Percentiles rank a stretch among this genome's conserved stretches.
Evolutionary conservation across 176 grass and related monocot species (phyloP).

Genomic region (Bonia amplexicaulis): DNA sequence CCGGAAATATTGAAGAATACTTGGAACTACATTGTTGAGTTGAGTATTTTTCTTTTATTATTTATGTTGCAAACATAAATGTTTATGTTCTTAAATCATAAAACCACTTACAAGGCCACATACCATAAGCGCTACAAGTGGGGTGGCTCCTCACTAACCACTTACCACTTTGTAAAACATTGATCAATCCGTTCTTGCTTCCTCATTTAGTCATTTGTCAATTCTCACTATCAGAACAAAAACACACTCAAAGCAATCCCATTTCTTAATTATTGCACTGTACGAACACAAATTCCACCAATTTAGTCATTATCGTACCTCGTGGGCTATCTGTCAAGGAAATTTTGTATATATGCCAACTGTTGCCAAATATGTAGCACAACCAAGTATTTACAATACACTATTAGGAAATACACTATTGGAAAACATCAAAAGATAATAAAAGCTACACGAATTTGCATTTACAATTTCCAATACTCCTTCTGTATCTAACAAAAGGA

Average conservation of each 20-base stretch:
- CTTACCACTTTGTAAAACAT: background rate
- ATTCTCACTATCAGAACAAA: background rate
- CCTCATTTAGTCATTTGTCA: background rate
- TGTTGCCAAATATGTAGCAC: background rate
- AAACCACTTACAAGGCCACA: background rate
- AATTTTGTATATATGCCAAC: background rate
- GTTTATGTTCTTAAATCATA: background rate
- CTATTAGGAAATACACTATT: background rate
- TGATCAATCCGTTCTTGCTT: background rate
- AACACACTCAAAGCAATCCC: background rate
- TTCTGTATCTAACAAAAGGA: background rate
- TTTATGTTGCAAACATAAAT: background rate
- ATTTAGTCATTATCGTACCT: background rate
- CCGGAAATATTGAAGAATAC: background rate
- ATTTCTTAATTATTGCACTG: background rate
- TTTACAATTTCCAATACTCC: background rate
- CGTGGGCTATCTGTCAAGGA: background rate
- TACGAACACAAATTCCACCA: background rate
- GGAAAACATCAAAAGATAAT: background rate
- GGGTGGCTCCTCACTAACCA: background rate
- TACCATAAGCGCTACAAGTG: background rate
- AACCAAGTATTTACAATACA: background rate
- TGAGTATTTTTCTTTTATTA: background rate
- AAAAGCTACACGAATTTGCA: conserved; percentile 1
- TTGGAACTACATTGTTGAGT: background rate